Base-by-base conservation (phyloP, 2,329 filamentous ascomycete genomes). In the Pezicula radicicola region DNA sequence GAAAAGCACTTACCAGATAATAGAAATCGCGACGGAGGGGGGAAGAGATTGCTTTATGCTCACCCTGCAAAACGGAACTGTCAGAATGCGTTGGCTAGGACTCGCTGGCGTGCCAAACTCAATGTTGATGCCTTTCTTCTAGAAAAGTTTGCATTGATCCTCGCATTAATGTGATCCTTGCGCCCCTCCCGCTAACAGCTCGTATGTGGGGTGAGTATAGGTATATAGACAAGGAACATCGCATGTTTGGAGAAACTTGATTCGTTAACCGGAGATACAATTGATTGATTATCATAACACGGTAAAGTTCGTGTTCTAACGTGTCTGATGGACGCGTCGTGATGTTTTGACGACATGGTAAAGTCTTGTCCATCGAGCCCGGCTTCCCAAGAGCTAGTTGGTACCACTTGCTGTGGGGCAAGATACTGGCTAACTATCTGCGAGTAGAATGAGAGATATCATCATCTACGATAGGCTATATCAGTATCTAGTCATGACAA, bases 181-280 rank as follows among this genome's bases (percentile, higher is more conserved):
- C 9, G 12, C n/a, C 13, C n/a, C n/a, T 25, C n/a, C 42, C 42
- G n/a, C 42, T 10, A 25, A 27, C 18, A 10, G 13, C 12, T 16
- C 42, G 27, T 6, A 12, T 44, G 18, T 44, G 42, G 18, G 27
- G n/a, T 18, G 27, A 25, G 27, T n/a, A 18, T 44, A 12, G 42
- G n/a, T 28, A 45, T 45, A 45, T 45, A 45, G 42, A 45, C 42
- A 45, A 45, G 42, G 42, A n/a, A 28, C n/a, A 16, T 45, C 7
- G 7, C 12, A 12, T 10, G 30, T 13, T 33, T 33, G 3, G 30
- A 33, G 30, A 10, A 33, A 13, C 30, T 5, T 40, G 37, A 40
- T 21, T 40, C 37, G 37, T 10, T 15, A 40, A 40, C 9, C 30
- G 30, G 30, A 33, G 30, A 33, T 12, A 30, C 10, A 10, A 13